Percentiles rank a stretch among this genome's conserved stretches.
Conservation (phyloP, 1,284 basidiomycete species). For the Ustilago loliicola region DNA sequence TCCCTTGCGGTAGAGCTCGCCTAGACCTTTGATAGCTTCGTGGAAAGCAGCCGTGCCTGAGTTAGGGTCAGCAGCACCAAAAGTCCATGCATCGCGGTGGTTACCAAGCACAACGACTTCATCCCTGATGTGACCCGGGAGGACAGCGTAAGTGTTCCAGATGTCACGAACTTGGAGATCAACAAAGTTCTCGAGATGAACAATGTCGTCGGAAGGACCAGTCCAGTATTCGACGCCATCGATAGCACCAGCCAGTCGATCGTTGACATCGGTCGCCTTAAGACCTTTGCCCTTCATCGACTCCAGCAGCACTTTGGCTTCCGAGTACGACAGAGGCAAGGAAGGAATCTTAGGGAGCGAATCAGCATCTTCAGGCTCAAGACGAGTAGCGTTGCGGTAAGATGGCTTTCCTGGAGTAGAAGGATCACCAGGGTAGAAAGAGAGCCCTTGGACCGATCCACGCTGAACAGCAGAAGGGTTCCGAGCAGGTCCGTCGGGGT, state of each 20-base stretch:
- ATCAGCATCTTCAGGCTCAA: conserved; percentile 73
- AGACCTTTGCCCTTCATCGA: conserved; percentile 71
- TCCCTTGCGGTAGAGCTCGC: conserved; percentile 78
- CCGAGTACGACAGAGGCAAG: conserved; percentile 75
- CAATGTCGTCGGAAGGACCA: conserved; percentile 68
- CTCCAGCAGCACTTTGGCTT: conserved; percentile 73
- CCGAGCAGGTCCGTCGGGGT: conserved; percentile 88
- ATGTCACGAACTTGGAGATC: conserved; percentile 59
- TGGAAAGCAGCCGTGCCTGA: conserved; percentile 88
- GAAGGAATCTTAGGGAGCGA: conserved; percentile 88
- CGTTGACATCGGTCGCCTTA: conserved; percentile 76
- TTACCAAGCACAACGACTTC: conserved; percentile 86
- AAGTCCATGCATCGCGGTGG: conserved; percentile 70
- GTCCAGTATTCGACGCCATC: conserved; percentile 73
- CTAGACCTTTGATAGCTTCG: conserved; percentile 87
- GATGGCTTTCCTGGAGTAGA: conserved; percentile 88
- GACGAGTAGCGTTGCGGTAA: conserved; percentile 83
- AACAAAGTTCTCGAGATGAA: conserved; percentile 56
- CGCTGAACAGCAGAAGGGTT: conserved; percentile 80
- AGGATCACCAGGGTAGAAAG: conserved; percentile 84
- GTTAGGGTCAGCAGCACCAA: conserved; percentile 82
- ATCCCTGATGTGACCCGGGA: conserved; percentile 85
- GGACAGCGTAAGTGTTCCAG: conserved; percentile 87
- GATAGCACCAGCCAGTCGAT: conserved; percentile 73
- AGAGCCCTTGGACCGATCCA: conserved; percentile 84